Percentiles rank a stretch among this genome's conserved stretches.
Evolutionary conservation across 208 protist genomes (phyloP).

Genomic region (Zelonia costaricensis): DNA sequence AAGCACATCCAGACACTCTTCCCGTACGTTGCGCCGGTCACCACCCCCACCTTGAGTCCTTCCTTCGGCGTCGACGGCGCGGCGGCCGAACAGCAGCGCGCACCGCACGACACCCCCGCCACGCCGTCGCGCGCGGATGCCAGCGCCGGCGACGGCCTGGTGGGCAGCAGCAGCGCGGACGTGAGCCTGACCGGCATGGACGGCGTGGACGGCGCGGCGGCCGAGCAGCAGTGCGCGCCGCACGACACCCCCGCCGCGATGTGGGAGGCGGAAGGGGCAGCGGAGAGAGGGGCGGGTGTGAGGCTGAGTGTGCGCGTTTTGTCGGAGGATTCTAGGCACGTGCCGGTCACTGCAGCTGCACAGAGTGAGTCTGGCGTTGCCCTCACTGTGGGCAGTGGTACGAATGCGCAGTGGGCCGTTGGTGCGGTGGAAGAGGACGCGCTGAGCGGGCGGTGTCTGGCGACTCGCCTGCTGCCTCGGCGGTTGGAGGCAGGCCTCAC

Average conservation of each 20-base stretch:
- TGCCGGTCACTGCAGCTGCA: no score
- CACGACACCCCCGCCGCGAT: neutral
- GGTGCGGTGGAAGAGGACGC: neutral
- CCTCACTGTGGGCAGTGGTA: no score
- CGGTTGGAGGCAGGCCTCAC: neutral
- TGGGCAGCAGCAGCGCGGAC: conserved; percentile 1
- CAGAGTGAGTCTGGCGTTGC: no score
- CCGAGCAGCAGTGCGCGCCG: neutral
- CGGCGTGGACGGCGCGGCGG: neutral
- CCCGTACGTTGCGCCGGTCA: no score
- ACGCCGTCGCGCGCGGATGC: neutral
- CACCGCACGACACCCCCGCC: neutral
- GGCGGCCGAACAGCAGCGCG: neutral
- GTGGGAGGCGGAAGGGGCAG: neutral
- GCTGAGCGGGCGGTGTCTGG: conserved; percentile 9
- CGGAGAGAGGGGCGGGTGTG: no score
- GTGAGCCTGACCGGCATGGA: neutral
- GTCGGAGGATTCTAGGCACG: no score
- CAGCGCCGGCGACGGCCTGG: no score
- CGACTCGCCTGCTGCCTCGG: conserved; percentile 13
- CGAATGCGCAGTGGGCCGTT: no score
- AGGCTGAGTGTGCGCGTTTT: no score
- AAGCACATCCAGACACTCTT: no score
- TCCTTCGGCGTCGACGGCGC: neutral
- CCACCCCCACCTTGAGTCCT: no score